A percentile compares a stretch with the other conserved stretches of the same genome.
Conservation (phyloP, 2,329 filamentous ascomycete species). For the Chaetomium sp. region DNA sequence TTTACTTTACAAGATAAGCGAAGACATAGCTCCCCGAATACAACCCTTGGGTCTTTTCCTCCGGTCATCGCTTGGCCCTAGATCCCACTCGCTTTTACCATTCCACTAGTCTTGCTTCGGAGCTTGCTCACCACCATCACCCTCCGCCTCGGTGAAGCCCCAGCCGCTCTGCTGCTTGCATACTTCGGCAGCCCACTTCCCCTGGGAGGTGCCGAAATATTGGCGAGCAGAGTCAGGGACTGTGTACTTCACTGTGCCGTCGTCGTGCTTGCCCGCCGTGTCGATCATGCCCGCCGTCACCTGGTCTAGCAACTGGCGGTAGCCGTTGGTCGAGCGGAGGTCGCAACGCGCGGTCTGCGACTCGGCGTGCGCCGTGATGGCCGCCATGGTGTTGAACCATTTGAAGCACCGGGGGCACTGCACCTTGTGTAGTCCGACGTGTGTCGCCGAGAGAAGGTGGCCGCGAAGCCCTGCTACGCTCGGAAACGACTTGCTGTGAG, state of each 20-base stretch:
- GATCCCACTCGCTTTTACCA: neutral
- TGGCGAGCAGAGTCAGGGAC: conserved; percentile 31
- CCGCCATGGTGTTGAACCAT: conserved; percentile 46
- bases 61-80: neutral
- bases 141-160: neutral
- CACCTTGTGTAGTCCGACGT: conserved; percentile 41
- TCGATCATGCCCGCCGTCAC: conserved; percentile 46
- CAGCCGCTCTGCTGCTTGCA: neutral
- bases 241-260: conserved; percentile 42
- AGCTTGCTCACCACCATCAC: neutral
- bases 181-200: neutral
- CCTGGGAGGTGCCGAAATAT: conserved; percentile 7
- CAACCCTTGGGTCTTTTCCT: neutral
- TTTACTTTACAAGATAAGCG: neutral
- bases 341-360: conserved; percentile 46
- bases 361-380: conserved; percentile 54
- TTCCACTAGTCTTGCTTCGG: neutral
- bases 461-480: conserved; percentile 38
- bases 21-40: neutral
- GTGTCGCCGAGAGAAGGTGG: conserved; percentile 51
- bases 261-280: conserved; percentile 39
- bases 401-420: conserved; percentile 50
- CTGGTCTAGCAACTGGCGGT: conserved; percentile 43
- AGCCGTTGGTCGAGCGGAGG: conserved; percentile 47
- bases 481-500: conserved; percentile 47